Percentiles rank a stretch among this genome's conserved stretches.
These are phyloP conservation scores for Pseudonitzschia multistriata DNA, from an alignment of 108 stramenopile genomes.

Conservation along the genomic window DNA sequence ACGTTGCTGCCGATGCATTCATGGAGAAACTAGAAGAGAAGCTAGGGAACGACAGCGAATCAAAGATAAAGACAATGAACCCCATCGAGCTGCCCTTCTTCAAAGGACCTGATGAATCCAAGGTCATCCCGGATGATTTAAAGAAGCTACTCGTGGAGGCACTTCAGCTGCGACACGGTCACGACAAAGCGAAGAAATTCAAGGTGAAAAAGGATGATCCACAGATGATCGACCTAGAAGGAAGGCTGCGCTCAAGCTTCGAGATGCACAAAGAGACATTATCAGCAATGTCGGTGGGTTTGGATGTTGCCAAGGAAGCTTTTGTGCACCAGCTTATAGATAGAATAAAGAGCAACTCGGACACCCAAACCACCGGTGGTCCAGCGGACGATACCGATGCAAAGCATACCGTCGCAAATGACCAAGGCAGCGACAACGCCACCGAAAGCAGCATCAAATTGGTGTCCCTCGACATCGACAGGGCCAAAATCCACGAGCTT, in stretches of 20 bases:
- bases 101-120: slow-evolving; percentile 14
- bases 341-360: slow-evolving; percentile 2
- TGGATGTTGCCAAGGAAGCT: slow-evolving; percentile 24
- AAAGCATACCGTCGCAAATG: no score
- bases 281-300: slow-evolving; percentile 24
- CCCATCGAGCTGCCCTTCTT: slow-evolving; percentile 59
- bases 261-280: slow-evolving; percentile 26
- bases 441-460: slow-evolving; percentile 36
- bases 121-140: slow-evolving; percentile 59
- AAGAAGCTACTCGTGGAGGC: slow-evolving; percentile 51
- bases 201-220: slow-evolving; percentile 33
- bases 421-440: neutral
- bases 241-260: slow-evolving; percentile 33
- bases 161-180: slow-evolving; percentile 34
- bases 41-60: slow-evolving; percentile 15
- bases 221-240: slow-evolving; percentile 33
- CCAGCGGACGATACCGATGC: no score
- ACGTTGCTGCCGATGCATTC: slow-evolving; percentile 52
- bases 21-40: slow-evolving; percentile 17
- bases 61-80: slow-evolving; percentile 1
- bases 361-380: no score
- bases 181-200: slow-evolving; percentile 29
- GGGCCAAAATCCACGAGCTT: slow-evolving; percentile 24
- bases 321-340: slow-evolving; percentile 44
- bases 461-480: slow-evolving; percentile 50